Evolutionary conservation across 805 yeast genomes (phyloP), one percentile per base, ranked within the genome.

Genomic region (Dipodascopsis tothii): DNA sequence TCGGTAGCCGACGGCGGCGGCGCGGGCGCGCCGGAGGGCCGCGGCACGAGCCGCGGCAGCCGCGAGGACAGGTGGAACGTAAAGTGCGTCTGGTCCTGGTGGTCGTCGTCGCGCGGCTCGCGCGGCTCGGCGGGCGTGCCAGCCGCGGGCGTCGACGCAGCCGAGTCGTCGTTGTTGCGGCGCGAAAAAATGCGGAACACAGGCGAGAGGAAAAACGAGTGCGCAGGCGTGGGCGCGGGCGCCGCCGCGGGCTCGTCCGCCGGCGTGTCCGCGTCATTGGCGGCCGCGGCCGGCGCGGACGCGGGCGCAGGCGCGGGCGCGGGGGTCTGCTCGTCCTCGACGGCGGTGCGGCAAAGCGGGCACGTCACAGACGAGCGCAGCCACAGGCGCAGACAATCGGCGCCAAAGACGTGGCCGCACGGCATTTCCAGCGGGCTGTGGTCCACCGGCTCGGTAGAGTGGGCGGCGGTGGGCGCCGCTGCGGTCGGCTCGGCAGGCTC

Each of bases 351-450:
- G 60, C 98, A 90, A 37, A 90, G 64, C 0, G 98, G 98, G 60
- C 97, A 88, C 2, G 85, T 76, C 23, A 76, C 73, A 55, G 82
- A 79, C 20, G 74, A 66, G 48, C 72, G 74, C 40, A 90, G 73
- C 98, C 98, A 90, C 55, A 81, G 84, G 45, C 70, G 74, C 20
- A 87, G 67, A 66, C 98, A 90, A n/a, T 76, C 73, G 49, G 79
- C 72, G 4, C 98, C 97, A 68, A 92, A 90, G 0, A 78, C 59
- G 59, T 90, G 98, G 5, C 78, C 78, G 62, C 98, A 90, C 0
- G 95, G 92, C 73, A 90, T 69, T 45, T 73, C 67, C 1, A 83
- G 70, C 0, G 96, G 82, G 3, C 71, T 61, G 60, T 92, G 96
- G 11, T 33, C 36, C 14, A 11, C n/a, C 32, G 32, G n/a, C 32